Evolutionary conservation across 129 eudicot species (phyloP), one percentile per base, ranked within the genome.

Genomic region (Artemisia argyi): DNA sequence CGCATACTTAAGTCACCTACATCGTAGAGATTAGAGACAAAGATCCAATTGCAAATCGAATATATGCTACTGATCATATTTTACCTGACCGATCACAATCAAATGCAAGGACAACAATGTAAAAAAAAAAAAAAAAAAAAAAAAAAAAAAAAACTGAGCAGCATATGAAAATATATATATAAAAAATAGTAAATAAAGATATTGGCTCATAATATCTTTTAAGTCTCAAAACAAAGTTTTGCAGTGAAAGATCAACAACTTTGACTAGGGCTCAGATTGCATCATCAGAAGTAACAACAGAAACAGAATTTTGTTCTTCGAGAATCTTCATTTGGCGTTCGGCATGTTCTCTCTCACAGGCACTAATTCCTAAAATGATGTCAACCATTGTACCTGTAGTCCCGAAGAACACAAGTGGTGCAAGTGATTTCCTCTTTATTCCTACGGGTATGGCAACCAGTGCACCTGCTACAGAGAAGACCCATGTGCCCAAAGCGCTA

Each of bases 401-500:
- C 60, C 99, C 97, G 18, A 90, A 88, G 85, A 95, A 95, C 49
- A 90, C 99, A 15, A 95, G 91, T 42, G 99, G 99, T 52, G 91
- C 97, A 78, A 95, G 75, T 2, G 99, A 95, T 83, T 95, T 95
- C 66, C 82, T 80, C 83, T 88, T 95, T 62, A 90, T 95, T 56
- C 99, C 99, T 50, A 95, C 86, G 0, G 99, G 99, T 59, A 95
- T 95, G 1, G 99, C 99, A 22, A 90, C 24, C 87, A 95, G 80
- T 63, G 99, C 99, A 44, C 99, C 99, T 35, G 87, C 90, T 13
- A 90, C 97, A 14, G 99, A 95, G 84, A 95, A 95, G 10, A 95
- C 96, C 99, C 97, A 94, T 10, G 97, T 94, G 46, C 99, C 99
- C 72, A 94, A 71, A 49, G 99, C 99, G 52, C 99, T 94, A 89